Evolutionary conservation across 2,329 filamentous ascomycete species (phyloP), one percentile per base, ranked within the genome.

Genomic region (Bisporella sp.): DNA sequence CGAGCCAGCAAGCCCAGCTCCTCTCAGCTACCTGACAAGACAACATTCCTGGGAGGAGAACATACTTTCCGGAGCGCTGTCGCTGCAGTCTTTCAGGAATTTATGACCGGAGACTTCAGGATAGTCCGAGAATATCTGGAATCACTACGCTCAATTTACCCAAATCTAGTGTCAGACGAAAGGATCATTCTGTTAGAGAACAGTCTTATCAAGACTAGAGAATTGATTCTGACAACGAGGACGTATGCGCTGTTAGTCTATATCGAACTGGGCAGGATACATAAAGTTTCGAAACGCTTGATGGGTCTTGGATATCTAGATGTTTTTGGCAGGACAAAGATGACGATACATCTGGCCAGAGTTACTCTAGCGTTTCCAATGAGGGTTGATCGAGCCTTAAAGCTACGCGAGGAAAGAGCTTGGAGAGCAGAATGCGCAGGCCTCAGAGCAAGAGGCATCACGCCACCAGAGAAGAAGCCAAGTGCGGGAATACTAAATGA

Each of bases 291-390:
- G 52, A 69, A 69, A 47, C 58, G 62, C 28, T 54, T 70, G 42
- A 66, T 67, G 59, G 63, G 61, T 4, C 47, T 69, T n/a, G 63
- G 66, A 8, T 69, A 69, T 54, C 62, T 69, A 35, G 67, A 70
- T 56, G 61, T 70, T 7, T 52, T 69, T 6, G 67, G 68, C 4
- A 57, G 66, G 45, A 61, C 67, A 29, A 56, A 62, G 47, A 56
- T 69, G 43, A 68, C 65, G n/a, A 63, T 68, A 53, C 66, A 68
- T 48, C 59, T 70, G 11, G 67, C 68, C 3, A 59, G 66, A 48
- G 66, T 69, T 11, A 69, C 67, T 5, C 55, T 70, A 6, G 68
- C 68, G 2, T 66, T 69, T 8, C 68, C 68, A 2, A 67, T 70
- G 54, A 58, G 68, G 41, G 67, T 70, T 33, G 68, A 70, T 53